Conservation (phyloP, 1,284 basidiomycete genomes). For the Naganishia cerealis region DNA sequence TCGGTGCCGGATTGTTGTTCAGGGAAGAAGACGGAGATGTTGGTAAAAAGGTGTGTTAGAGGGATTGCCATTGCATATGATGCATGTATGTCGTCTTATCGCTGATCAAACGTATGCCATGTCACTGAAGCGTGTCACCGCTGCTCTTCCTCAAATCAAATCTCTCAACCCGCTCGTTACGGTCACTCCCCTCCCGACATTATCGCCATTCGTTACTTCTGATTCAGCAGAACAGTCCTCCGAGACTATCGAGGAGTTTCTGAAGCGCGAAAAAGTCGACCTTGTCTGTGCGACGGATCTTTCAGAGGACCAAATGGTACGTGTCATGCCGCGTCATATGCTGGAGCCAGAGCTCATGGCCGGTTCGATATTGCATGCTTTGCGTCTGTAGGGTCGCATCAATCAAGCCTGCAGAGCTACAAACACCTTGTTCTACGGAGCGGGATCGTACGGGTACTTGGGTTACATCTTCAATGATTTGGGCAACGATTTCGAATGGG, state of each 20-base stretch:
- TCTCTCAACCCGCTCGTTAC: constrained; percentile 88
- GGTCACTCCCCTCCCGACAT: constrained; percentile 64
- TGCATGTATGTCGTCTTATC: background rate
- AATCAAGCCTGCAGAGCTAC: constrained; percentile 73
- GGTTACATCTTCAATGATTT: constrained; percentile 95
- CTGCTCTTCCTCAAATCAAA: constrained; percentile 77
- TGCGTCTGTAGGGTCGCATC: constrained; percentile 63
- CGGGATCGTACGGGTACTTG: constrained; percentile 82
- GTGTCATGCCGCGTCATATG: constrained; percentile 50
- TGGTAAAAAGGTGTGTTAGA: constrained; percentile 70
- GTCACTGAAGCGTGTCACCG: constrained; percentile 69
- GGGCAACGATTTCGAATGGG: constrained; percentile 72
- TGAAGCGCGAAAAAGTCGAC: constrained; percentile 64
- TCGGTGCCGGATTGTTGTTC: constrained; percentile 91
- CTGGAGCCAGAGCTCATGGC: background rate
- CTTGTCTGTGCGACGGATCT: constrained; percentile 81
- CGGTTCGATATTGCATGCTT: background rate
- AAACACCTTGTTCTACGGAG: constrained; percentile 78
- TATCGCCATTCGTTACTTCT: constrained; percentile 51
- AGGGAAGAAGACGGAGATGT: constrained; percentile 77
- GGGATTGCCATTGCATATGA: background rate
- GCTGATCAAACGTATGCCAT: constrained; percentile 37
- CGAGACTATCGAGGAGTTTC: constrained; percentile 61
- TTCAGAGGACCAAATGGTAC: constrained; percentile 67
- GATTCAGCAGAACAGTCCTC: constrained; percentile 8